Percentiles rank a stretch among this genome's conserved stretches.
Conservation (phyloP, 495 filamentous ascomycete species). For the Talaromyces ruber region DNA sequence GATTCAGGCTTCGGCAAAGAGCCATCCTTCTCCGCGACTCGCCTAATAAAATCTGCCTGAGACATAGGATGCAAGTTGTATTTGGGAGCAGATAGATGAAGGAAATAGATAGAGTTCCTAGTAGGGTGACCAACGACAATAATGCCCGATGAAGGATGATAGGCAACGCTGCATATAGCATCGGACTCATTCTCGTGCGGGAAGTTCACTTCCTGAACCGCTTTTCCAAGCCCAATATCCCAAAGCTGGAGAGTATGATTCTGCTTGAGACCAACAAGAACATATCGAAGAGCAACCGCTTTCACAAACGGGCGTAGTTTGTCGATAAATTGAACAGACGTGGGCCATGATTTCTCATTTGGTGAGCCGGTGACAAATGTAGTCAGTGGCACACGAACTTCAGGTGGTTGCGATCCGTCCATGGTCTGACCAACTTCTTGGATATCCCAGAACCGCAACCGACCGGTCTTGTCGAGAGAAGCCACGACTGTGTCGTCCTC, state of each 20-base stretch:
- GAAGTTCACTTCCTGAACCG: slow-evolving; percentile 93
- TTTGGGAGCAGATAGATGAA: slow-evolving; percentile 85
- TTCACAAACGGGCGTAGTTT: slow-evolving; percentile 86
- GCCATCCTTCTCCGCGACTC: slow-evolving; percentile 61
- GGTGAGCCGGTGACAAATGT: slow-evolving; percentile 71
- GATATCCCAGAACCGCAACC: slow-evolving; percentile 95
- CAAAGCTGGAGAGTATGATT: slow-evolving; percentile 98
- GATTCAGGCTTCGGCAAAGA: slow-evolving; percentile 76
- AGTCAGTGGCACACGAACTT: slow-evolving; percentile 69
- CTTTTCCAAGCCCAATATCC: slow-evolving; percentile 92
- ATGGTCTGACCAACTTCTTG: slow-evolving; percentile 54
- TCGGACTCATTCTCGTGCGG: slow-evolving; percentile 96
- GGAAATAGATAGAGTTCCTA: slow-evolving; percentile 93
- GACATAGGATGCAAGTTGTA: slow-evolving; percentile 73
- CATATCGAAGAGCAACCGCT: slow-evolving; percentile 78
- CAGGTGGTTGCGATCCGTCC: slow-evolving; percentile 48
- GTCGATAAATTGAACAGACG: slow-evolving; percentile 90
- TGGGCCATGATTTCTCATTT: slow-evolving; percentile 86
- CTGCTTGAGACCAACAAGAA: slow-evolving; percentile 96
- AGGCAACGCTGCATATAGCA: slow-evolving; percentile 91
- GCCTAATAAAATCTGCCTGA: slow-evolving; percentile 78
- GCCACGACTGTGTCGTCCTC: slow-evolving; percentile 91
- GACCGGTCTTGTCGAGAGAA: slow-evolving; percentile 91
- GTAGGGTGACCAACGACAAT: slow-evolving; percentile 93
- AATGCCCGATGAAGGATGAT: slow-evolving; percentile 82